Evolutionary conservation across 1,139 yeast species (phyloP).

Genomic region (Diutina mesorugosa): DNA sequence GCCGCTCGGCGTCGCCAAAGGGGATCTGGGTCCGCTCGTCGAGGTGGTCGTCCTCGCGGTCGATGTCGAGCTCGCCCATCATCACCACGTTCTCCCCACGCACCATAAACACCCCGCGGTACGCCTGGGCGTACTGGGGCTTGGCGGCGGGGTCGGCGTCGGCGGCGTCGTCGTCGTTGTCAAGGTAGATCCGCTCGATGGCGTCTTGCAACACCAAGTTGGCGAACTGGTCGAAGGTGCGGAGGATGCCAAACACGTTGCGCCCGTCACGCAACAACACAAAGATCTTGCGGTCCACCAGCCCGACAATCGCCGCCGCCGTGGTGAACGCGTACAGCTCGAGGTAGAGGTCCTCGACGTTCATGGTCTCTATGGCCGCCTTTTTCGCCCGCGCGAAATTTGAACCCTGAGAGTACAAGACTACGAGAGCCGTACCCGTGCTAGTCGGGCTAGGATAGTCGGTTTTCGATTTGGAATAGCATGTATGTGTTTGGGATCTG

Average conservation of each 20-base stretch:
- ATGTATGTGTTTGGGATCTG: too few species aligned
- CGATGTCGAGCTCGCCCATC: constrained; percentile 90
- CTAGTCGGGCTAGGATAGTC: too few species aligned
- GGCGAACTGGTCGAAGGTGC: constrained; percentile 95
- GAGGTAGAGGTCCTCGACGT: constrained; percentile 37
- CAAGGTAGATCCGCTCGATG: constrained; percentile 67
- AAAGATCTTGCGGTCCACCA: constrained; percentile 80
- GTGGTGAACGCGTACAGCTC: constrained; percentile 86
- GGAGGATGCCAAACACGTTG: constrained; percentile 73
- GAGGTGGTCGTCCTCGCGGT: constrained; percentile 66
- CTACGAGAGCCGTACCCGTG: too few species aligned
- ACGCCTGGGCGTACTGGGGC: constrained; percentile 56
- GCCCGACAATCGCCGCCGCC: constrained; percentile 90
- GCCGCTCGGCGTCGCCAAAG: constrained; percentile 44
- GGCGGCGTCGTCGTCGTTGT: constrained; percentile 7
- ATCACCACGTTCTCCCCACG: constrained; percentile 97
- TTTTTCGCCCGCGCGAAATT: neutral
- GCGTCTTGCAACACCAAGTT: constrained; percentile 89
- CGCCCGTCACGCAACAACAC: constrained; percentile 87
- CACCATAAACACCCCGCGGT: constrained; percentile 73
- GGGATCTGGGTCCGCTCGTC: constrained; percentile 43
- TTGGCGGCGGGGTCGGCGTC: neutral
- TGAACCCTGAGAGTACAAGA: too few species aligned
- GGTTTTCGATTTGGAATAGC: too few species aligned
- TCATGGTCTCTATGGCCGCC: neutral